phyloP scores from a whole-genome alignment of 202 grass and related monocot species.

The Alloteropsis angusta region DNA sequence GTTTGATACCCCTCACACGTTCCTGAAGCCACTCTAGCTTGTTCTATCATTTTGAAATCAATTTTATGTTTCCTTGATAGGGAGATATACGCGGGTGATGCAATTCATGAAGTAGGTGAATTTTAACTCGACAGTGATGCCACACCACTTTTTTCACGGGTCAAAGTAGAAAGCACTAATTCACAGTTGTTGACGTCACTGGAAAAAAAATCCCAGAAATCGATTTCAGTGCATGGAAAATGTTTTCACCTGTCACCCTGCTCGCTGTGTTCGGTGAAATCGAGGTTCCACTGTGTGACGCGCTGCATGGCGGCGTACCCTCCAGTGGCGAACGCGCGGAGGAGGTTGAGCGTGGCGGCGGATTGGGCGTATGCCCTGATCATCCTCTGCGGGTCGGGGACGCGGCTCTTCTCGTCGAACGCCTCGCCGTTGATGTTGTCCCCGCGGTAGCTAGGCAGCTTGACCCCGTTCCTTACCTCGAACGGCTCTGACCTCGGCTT shows the following conservation, averaged over 20 bases:
- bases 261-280: conserved; percentile 60
- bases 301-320: conserved; percentile 61
- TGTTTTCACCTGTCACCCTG: conserved; percentile 43
- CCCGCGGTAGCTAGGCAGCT: conserved; percentile 60
- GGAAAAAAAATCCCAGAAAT: not conserved
- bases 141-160: not conserved
- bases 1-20: not conserved
- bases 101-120: not conserved
- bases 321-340: conserved; percentile 50
- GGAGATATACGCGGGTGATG: not conserved
- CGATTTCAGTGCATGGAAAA: not conserved
- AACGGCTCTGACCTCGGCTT: conserved; percentile 50
- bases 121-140: not conserved
- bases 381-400: conserved; percentile 58
- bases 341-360: conserved; percentile 55
- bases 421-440: conserved; percentile 59
- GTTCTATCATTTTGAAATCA: not conserved
- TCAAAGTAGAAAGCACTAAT: not conserved
- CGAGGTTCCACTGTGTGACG: conserved; percentile 61
- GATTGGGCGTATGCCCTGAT: conserved; percentile 44
- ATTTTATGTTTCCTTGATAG: not conserved
- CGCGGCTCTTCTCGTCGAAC: conserved; percentile 50
- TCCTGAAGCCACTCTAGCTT: not conserved
- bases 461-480: conserved; percentile 47
- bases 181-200: not conserved